Evolutionary conservation across 2,329 filamentous ascomycete genomes (phyloP).

Genomic region (Penicillium sp.): DNA sequence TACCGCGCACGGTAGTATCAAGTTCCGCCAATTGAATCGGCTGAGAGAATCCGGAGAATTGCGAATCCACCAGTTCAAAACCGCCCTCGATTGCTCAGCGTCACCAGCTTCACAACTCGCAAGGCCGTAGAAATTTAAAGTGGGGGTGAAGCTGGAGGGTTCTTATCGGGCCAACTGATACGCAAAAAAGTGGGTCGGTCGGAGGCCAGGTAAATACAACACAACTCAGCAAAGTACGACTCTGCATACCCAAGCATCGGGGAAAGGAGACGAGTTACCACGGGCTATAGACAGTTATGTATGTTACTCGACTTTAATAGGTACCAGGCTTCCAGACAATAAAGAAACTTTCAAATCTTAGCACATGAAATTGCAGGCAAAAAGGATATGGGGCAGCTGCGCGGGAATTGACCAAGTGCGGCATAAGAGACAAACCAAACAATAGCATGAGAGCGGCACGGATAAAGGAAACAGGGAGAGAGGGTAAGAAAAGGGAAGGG

Average conservation of each 20-base stretch:
- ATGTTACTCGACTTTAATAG: constrained; percentile 20
- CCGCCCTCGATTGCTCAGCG: background rate
- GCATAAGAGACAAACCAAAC: constrained; percentile 14
- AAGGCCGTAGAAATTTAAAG: constrained; percentile 2
- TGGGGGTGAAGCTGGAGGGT: constrained; percentile 2
- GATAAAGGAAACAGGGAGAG: constrained; percentile 15
- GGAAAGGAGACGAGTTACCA: constrained; percentile 15
- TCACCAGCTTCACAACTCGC: background rate
- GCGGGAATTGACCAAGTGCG: constrained; percentile 17
- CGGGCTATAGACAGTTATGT: constrained; percentile 25
- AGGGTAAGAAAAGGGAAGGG: constrained; percentile 7
- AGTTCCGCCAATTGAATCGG: background rate
- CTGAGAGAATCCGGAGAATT: background rate
- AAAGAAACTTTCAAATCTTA: constrained; percentile 26
- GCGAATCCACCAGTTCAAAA: background rate
- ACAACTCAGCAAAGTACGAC: background rate
- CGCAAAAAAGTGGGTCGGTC: constrained; percentile 16
- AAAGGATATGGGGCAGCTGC: constrained; percentile 20
- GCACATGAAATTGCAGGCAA: constrained; percentile 26
- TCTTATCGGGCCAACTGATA: constrained; percentile 17
- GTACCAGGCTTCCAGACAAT: constrained; percentile 20
- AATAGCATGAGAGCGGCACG: constrained; percentile 10
- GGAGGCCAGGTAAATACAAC: no score
- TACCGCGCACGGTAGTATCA: background rate
- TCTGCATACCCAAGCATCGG: constrained; percentile 1